Base-by-base conservation (phyloP, 306 rosid species). In the Gynostemma pentaphyllum region DNA sequence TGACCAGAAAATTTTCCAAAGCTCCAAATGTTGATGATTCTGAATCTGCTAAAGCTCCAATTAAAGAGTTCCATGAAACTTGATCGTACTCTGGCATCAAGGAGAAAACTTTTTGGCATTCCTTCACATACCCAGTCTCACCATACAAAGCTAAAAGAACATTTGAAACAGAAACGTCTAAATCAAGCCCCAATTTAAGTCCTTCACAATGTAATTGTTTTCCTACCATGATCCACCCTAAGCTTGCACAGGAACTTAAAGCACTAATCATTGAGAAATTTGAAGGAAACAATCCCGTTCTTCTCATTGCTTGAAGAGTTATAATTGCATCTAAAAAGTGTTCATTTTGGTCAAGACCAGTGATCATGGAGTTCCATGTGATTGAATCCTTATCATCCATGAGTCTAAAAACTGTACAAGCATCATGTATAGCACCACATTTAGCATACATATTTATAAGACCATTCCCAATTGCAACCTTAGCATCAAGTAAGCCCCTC, bases 21-120 rank as follows among this genome's bases (percentile, higher is more conserved):
- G 91, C 84, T 72, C 80, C 87, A 67, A 45, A 60, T 72, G 71
- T 67, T 23, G 80, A 80, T 14, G 79, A 69, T 50, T 83, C 91
- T 22, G 83, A 83, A 74, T 75, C 70, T 67, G 85, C 83, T 49
- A 85, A 72, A 61, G 84, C 94, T 12, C 97, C 87, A 27, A 90
- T 83, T 65, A 90, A 70, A 48, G 89, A 79, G 82, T 90, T 90
- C 90, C 94, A 90, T 14, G 97, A 90, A 57, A 90, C 90, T 70
- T 68, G 88, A 65, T 90, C 97, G 7, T 81, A 74, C 42, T 83
- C 80, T 15, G 75, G 89, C 96, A 90, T 90, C 59, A 78, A 76
- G 67, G 50, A 80, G 84, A 90, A 90, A 75, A 74, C 71, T 70
- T 83, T 87, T 60, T 30, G 74, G 67, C 89, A 84, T 69, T 78